Evolutionary conservation across 192 early-diverging fungal genomes (phyloP).

Genomic region (Coemansia umbellata): DNA sequence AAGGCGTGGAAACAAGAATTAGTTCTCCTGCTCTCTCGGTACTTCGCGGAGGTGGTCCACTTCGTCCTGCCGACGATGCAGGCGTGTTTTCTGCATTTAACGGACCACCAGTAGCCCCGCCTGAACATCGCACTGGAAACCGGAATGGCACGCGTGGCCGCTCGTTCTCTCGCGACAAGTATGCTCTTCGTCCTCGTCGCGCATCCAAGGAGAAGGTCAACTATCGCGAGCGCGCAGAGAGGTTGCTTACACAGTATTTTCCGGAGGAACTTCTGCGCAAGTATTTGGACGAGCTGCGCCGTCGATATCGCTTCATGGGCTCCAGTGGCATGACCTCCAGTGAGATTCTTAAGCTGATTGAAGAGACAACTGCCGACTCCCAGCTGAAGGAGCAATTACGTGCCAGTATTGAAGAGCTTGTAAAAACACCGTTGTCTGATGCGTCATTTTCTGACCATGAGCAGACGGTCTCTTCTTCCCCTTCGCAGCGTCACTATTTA

Average conservation of each 20-base stretch:
- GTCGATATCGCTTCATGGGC: conserved; percentile 47
- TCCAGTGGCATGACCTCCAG: conserved; percentile 38
- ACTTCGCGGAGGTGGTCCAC: conserved; percentile 41
- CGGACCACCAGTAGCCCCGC: conserved; percentile 42
- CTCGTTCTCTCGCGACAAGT: conserved; percentile 17
- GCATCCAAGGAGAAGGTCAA: conserved; percentile 34
- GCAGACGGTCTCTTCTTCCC: conserved; percentile 18
- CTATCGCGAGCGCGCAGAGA: conserved; percentile 47
- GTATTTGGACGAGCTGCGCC: conserved; percentile 50
- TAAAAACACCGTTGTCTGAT: conserved; percentile 14
- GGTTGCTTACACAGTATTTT: conserved; percentile 47
- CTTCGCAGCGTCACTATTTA: conserved; percentile 33
- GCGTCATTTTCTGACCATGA: conserved; percentile 34
- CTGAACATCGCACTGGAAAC: conserved; percentile 13
- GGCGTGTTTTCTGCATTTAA: conserved; percentile 40
- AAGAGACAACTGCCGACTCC: conserved; percentile 29
- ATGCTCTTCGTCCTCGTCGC: conserved; percentile 26
- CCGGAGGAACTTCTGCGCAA: conserved; percentile 29
- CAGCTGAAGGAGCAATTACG: conserved; percentile 48
- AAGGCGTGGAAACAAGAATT: conserved; percentile 7
- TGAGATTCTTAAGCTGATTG: conserved; percentile 37
- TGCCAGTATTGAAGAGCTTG: conserved; percentile 41
- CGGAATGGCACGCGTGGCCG: conserved; percentile 14
- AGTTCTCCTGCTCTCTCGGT: conserved; percentile 20
- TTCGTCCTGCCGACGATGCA: background rate